Conservation (phyloP, 2,329 filamentous ascomycete species). For the Penicillium sp. region DNA sequence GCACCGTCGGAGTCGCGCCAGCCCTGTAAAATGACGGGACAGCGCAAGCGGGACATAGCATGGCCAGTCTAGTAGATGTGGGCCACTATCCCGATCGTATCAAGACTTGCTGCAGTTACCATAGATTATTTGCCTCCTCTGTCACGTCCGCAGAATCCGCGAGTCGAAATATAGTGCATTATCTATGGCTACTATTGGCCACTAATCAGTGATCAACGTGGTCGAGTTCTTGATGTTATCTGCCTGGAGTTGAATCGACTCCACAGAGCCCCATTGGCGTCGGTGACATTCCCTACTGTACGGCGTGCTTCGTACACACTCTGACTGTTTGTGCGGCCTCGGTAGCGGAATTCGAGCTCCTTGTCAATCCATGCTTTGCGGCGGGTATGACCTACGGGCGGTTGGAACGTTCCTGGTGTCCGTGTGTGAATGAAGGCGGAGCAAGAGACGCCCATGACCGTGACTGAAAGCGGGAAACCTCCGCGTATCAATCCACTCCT, state of each 20-base stretch:
- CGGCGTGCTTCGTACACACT: too few species aligned
- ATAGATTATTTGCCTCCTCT: background rate
- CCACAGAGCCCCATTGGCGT: background rate
- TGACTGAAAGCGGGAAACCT: background rate
- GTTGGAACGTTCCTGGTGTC: background rate
- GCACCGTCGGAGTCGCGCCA: constrained; percentile 4
- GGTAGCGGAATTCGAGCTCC: constrained; percentile 5
- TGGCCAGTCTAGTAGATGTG: background rate
- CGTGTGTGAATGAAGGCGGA: constrained; percentile 3
- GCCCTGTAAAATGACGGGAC: background rate
- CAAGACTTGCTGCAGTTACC: background rate
- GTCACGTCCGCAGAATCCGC: background rate
- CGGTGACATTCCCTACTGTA: background rate
- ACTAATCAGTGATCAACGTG: background rate
- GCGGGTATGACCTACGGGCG: background rate
- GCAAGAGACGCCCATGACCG: constrained; percentile 2
- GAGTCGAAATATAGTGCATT: background rate
- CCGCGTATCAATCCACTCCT: background rate
- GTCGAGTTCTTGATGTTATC: background rate
- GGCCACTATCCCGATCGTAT: background rate
- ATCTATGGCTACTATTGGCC: background rate
- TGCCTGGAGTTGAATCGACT: background rate
- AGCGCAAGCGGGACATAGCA: background rate
- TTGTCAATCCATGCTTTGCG: background rate
- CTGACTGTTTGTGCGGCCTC: constrained; percentile 14